Evolutionary conservation across 2,329 filamentous ascomycete species (phyloP).

Genomic region (Aspergillus luchuensis): DNA sequence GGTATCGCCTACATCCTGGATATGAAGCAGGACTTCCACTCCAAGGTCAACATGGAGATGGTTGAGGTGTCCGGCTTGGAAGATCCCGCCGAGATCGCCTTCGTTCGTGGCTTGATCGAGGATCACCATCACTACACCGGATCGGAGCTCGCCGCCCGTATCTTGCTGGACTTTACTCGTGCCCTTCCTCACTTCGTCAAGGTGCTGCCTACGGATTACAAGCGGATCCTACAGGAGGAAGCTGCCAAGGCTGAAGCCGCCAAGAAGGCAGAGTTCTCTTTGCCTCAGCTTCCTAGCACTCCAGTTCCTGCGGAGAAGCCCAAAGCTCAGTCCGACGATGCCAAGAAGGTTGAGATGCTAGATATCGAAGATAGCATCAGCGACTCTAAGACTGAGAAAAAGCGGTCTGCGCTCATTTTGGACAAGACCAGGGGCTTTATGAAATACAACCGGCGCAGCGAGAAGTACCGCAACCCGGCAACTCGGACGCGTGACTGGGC

Average conservation of each 20-base stretch:
- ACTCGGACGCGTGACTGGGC: constrained; percentile 91
- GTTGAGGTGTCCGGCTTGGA: constrained; percentile 84
- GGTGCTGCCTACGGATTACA: constrained; percentile 92
- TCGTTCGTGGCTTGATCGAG: constrained; percentile 86
- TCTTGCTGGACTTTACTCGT: constrained; percentile 92
- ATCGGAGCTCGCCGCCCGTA: constrained; percentile 88
- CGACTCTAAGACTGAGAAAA: constrained; percentile 83
- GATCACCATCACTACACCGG: constrained; percentile 98
- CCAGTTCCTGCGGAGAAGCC: constrained; percentile 56
- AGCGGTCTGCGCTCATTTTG: constrained; percentile 85
- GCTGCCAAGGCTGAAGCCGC: constrained; percentile 81
- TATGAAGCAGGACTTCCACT: constrained; percentile 82
- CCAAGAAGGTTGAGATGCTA: constrained; percentile 69
- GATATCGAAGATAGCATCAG: constrained; percentile 92
- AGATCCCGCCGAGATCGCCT: constrained; percentile 86
- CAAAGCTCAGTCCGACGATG: constrained; percentile 59
- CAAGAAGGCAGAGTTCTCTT: constrained; percentile 79
- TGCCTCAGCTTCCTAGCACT: constrained; percentile 71
- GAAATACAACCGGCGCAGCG: constrained; percentile 89
- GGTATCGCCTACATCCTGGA: constrained; percentile 96
- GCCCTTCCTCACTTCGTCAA: constrained; percentile 90
- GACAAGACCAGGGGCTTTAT: constrained; percentile 98
- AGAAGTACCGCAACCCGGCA: constrained; percentile 87
- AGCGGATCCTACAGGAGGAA: constrained; percentile 85
- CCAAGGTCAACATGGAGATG: constrained; percentile 97